Evolutionary conservation across 2,329 filamentous ascomycete species (phyloP).

Genomic region (Triangularia setosa): DNA sequence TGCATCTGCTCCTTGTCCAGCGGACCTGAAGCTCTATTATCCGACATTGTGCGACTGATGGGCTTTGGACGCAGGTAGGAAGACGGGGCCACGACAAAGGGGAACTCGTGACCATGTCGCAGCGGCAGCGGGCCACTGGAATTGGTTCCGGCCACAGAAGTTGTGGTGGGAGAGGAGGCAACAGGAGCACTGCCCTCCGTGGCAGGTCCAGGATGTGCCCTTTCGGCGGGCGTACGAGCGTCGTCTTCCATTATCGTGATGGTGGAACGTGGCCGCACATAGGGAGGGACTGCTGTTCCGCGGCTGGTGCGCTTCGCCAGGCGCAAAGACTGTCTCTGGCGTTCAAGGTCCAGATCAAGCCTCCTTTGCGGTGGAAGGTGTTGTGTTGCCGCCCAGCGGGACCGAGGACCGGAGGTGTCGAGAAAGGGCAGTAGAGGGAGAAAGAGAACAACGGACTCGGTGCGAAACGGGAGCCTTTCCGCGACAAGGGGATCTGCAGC

Average conservation of each 20-base stretch:
- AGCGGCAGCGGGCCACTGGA: constrained; percentile 25
- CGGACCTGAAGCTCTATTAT: constrained; percentile 49
- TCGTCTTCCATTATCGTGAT: constrained; percentile 28
- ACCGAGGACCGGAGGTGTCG: constrained; percentile 2
- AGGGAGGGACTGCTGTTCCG: background rate
- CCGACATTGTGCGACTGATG: constrained; percentile 39
- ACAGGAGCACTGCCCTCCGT: constrained; percentile 14
- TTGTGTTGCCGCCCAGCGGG: background rate
- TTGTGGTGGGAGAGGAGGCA: constrained; percentile 14
- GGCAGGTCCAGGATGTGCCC: constrained; percentile 21
- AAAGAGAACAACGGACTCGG: background rate
- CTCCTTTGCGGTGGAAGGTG: background rate
- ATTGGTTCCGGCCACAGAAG: constrained; percentile 16
- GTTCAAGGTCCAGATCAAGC: background rate
- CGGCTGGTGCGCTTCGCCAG: background rate
- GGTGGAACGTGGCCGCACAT: constrained; percentile 21
- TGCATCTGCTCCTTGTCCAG: constrained; percentile 75
- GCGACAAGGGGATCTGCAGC: background rate
- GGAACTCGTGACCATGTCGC: constrained; percentile 46
- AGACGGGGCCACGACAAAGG: constrained; percentile 57
- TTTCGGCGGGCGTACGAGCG: constrained; percentile 26
- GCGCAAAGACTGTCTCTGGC: background rate
- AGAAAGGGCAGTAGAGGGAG: background rate
- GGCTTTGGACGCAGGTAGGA: constrained; percentile 50
- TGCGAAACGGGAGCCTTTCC: background rate